Evolutionary conservation across 2,329 filamentous ascomycete species (phyloP).

Genomic region (Parastagonospora avenae): DNA sequence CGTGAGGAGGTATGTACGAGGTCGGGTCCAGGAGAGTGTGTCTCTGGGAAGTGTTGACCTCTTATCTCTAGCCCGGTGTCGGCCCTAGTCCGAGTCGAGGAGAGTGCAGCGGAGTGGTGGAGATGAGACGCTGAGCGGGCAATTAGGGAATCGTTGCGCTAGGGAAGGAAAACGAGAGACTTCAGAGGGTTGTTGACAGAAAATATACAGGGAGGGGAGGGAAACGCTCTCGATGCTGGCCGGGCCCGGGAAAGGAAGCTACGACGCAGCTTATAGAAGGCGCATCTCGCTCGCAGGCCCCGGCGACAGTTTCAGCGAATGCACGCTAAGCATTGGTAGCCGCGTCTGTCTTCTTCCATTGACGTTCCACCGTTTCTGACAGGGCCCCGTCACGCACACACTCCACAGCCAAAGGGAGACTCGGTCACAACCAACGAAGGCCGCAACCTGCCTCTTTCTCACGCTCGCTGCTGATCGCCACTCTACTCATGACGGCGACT

Average conservation of each 20-base stretch:
- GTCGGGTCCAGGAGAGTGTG: constrained; percentile 1
- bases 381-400: background rate
- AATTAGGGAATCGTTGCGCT: background rate
- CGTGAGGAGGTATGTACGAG: background rate
- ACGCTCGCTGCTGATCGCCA: background rate
- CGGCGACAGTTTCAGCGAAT: constrained; percentile 5
- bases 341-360: background rate
- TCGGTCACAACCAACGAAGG: background rate
- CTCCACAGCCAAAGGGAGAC: background rate
- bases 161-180: background rate
- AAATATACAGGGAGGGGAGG: background rate
- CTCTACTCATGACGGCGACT: background rate
- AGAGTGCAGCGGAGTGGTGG: constrained; percentile 2
- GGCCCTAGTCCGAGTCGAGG: constrained; percentile 3
- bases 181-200: no score
- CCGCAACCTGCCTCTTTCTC: background rate
- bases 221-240: background rate
- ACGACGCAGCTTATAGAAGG: constrained; percentile 2
- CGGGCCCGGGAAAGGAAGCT: background rate
- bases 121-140: constrained; percentile 2
- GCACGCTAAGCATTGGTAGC: background rate
- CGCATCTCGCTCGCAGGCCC: background rate
- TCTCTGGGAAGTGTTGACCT: constrained; percentile 6
- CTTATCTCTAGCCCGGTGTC: constrained; percentile 2
- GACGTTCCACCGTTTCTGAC: constrained; percentile 1